Evolutionary conservation across 495 filamentous ascomycete species (phyloP).

Genomic region (Podospora fimiseda): DNA sequence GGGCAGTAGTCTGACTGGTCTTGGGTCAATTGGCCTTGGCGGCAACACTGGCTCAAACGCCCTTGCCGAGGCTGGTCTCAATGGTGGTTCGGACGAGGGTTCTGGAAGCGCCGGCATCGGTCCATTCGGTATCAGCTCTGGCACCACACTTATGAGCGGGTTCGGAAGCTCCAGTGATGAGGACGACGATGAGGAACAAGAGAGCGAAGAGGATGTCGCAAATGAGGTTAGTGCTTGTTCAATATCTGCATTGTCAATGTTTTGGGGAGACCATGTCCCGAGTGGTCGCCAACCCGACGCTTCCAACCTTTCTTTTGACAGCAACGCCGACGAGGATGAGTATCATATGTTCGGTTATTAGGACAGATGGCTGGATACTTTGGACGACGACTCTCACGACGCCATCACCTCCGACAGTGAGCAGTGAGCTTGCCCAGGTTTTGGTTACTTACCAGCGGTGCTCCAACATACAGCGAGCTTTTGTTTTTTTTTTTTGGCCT

Average conservation of each 20-base stretch:
- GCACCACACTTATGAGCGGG: constrained; percentile 77
- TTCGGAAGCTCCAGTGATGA: constrained; percentile 95
- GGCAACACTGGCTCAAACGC: constrained; percentile 53
- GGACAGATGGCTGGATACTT: too few relatives aligned
- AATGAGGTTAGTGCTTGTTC: constrained; percentile 39
- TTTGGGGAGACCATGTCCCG: too few relatives aligned
- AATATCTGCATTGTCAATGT: background rate
- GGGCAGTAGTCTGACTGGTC: constrained; percentile 40
- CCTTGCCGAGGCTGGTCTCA: constrained; percentile 68
- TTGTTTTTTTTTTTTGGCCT: background rate
- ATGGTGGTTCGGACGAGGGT: constrained; percentile 66
- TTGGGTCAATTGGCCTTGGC: constrained; percentile 37
- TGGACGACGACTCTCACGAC: too few relatives aligned
- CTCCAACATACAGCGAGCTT: background rate
- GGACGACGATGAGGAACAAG: constrained; percentile 91
- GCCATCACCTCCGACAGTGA: too few relatives aligned
- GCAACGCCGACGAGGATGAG: too few relatives aligned
- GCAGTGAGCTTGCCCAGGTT: too few relatives aligned
- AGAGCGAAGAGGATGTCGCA: constrained; percentile 63
- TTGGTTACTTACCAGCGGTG: too few relatives aligned
- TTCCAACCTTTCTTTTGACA: too few relatives aligned
- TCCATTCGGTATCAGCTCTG: constrained; percentile 59
- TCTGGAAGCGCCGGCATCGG: constrained; percentile 60
- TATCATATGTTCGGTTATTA: too few relatives aligned
- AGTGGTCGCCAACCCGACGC: background rate